These are phyloP conservation scores for Aspergillus flavus DNA, from an alignment of 2,329 filamentous ascomycete species.

Conservation along the genomic window DNA sequence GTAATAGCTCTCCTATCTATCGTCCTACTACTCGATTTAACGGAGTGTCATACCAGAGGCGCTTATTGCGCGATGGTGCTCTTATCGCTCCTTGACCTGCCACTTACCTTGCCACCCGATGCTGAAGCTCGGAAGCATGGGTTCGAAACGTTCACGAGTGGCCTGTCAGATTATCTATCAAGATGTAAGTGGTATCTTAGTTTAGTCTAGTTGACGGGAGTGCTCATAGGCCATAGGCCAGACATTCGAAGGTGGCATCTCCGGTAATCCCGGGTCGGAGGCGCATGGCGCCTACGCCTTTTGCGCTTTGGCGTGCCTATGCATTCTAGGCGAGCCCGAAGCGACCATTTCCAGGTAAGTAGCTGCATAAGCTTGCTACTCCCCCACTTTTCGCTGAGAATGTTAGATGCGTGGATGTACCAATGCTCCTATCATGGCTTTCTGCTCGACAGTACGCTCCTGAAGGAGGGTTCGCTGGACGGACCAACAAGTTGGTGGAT, in stretches of 20 bases:
- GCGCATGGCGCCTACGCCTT: conserved; percentile 97
- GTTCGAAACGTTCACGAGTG: conserved; percentile 67
- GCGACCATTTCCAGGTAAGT: conserved; percentile 71
- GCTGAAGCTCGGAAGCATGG: conserved; percentile 68
- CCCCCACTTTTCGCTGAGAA: conserved; percentile 15
- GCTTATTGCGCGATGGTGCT: conserved; percentile 90
- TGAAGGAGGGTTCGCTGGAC: conserved; percentile 88
- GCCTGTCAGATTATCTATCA: conserved; percentile 77
- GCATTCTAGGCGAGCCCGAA: conserved; percentile 79
- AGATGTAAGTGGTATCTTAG: conserved; percentile 62
- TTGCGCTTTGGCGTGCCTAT: conserved; percentile 85
- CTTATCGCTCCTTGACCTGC: conserved; percentile 80
- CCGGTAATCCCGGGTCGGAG: conserved; percentile 80
- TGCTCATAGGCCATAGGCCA: conserved; percentile 61
- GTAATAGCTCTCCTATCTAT: conserved; percentile 48
- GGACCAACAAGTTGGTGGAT: conserved; percentile 97
- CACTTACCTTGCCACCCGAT: conserved; percentile 73
- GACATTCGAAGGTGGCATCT: conserved; percentile 93
- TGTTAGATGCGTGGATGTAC: conserved; percentile 72
- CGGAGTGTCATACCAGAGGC: conserved; percentile 58
- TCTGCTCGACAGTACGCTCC: conserved; percentile 86
- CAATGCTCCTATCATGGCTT: conserved; percentile 80
- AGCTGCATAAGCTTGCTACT: conserved; percentile 9
- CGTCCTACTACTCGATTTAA: conserved; percentile 21
- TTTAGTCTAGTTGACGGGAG: conserved; percentile 4